Evolutionary conservation across 106 monocot genomes (phyloP), one percentile per base, ranked within the genome.

Genomic region (Amphibolis antarctica): DNA sequence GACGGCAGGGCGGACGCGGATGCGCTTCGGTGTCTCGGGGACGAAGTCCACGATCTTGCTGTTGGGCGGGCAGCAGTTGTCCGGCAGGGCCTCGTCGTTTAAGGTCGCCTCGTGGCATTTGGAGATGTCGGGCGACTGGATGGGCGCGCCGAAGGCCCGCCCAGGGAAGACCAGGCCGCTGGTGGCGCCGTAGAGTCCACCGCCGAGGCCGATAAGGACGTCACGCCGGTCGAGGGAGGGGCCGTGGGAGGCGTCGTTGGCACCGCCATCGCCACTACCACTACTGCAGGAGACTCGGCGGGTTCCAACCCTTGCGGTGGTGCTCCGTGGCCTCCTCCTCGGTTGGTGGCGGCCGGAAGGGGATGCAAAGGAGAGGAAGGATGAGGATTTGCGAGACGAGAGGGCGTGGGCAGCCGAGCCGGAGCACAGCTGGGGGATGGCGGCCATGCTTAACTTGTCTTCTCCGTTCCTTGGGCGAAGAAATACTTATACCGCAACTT

Each of bases 1-100:
- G 0, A 71, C 82, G 1, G 82, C 65, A 14, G 53, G 79, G 3
- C 86, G 79, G 44, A 79, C 74, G 12, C 79, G 78, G 25, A 78
- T 68, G 23, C 21, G 0, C 36, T 64, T 60, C 64, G 64, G 44
- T 1, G 71, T 24, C 12, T 42, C 11, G 10, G 62, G 63, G 44
- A 77, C 9, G 44, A 45, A 71, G 53, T 71, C 64, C 10, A 71
- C 20, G 43, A 71, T 55, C 18, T 52, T n/a, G 4, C 1, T 28
- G 58, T 28, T 14, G 0, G 67, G 68, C 1, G 68, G 75, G 53
- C 68, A 68, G 62, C 68, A 75, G 54, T 62, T 62, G 24, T 28
- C 24, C 11, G 44, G 47, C 12, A 27, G 13, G 1, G 55, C 56
- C n/a, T 54, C 53, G 25, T 23, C 13, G 53, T 42, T 6, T 23